Conservation (phyloP, 2,329 filamentous ascomycete genomes). For the Furcasterigmium furcatum region DNA sequence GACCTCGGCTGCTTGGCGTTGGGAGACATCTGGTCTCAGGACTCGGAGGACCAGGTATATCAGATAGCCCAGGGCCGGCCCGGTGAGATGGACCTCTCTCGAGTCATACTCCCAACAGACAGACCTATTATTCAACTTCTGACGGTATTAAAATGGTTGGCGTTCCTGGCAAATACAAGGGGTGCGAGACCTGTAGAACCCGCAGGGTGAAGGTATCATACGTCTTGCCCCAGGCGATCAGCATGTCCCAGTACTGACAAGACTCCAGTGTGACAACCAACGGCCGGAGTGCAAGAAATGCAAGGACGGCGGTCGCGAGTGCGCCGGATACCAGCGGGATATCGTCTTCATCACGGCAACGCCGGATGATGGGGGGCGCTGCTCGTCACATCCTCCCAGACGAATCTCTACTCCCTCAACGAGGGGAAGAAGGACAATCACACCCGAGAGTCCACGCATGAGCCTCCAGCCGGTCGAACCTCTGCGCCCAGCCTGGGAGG, state of each 20-base stretch:
- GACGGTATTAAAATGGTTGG: constrained; percentile 47
- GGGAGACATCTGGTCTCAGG: no score
- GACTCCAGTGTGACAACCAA: constrained; percentile 55
- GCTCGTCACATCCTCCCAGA: constrained; percentile 52
- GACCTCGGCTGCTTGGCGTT: no score
- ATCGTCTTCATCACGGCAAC: constrained; percentile 64
- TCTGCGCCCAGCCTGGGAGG: constrained; percentile 47
- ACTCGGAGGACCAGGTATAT: no score
- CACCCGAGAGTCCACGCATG: constrained; percentile 17
- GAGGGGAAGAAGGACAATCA: constrained; percentile 21
- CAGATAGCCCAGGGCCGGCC: no score
- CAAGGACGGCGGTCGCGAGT: constrained; percentile 51
- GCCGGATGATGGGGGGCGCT: constrained; percentile 48
- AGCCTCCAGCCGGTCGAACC: constrained; percentile 34
- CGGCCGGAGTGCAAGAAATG: constrained; percentile 61
- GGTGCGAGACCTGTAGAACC: constrained; percentile 58
- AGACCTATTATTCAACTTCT: no score
- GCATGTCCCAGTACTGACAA: background rate
- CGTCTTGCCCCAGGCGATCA: constrained; percentile 12
- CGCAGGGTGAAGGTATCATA: constrained; percentile 60
- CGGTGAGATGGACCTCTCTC: no score
- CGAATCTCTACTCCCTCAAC: constrained; percentile 33
- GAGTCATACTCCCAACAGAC: no score
- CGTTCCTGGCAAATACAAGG: constrained; percentile 61
- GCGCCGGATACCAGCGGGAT: constrained; percentile 60